A percentile compares a stretch with the other conserved stretches of the same genome.
Evolutionary conservation across 805 yeast genomes (phyloP).

Genomic region (Lipomyces orientalis): DNA sequence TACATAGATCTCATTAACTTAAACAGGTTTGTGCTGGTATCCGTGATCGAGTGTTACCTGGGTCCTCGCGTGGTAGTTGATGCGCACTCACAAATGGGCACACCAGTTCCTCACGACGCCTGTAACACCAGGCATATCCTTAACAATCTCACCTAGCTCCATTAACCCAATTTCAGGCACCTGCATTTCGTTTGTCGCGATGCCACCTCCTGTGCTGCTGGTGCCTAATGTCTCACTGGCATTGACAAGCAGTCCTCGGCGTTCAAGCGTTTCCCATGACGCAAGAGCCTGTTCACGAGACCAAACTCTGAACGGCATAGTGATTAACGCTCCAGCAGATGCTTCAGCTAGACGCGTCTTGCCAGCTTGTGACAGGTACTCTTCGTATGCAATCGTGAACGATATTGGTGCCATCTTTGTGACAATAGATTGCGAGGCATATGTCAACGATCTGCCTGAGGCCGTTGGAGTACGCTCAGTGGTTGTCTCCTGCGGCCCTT

Average conservation of each 20-base stretch:
- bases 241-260: constrained; percentile 55
- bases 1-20: too few relatives aligned
- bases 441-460: background rate
- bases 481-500: background rate
- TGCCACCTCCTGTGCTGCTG: constrained; percentile 18
- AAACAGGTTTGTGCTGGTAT: too few relatives aligned
- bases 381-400: constrained; percentile 77
- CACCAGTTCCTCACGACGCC: constrained; percentile 13
- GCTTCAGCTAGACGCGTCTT: constrained; percentile 40
- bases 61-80: too few relatives aligned
- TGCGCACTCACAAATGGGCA: background rate
- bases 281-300: constrained; percentile 62
- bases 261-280: constrained; percentile 75
- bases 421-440: background rate
- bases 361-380: constrained; percentile 54
- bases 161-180: constrained; percentile 20
- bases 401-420: constrained; percentile 57
- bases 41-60: too few relatives aligned
- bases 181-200: constrained; percentile 18
- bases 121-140: constrained; percentile 1
- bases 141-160: constrained; percentile 13
- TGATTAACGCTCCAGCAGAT: constrained; percentile 53
- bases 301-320: constrained; percentile 57
- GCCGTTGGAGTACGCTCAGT: background rate
- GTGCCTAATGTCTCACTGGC: background rate